Evolutionary conservation across 306 rosid genomes (phyloP), one percentile per base, ranked within the genome.

Genomic region (Rosa lucieae): DNA sequence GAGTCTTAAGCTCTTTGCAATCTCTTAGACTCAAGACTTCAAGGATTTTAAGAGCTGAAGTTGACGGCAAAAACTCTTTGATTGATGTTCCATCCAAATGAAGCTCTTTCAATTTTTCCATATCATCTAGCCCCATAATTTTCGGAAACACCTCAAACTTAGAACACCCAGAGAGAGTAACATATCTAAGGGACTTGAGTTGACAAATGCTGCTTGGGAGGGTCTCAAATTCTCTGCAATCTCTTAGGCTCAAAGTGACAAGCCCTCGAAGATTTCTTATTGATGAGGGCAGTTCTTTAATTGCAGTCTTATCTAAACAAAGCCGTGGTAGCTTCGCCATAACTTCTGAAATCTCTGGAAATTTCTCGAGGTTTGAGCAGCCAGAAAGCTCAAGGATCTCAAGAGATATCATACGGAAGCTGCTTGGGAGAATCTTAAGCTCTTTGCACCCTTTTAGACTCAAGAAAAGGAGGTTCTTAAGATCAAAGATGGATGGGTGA

Each of bases 281-380:
- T 3, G 77, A 75, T 0, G 1, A 5, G 0, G 69, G 84, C 1
- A 81, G 29, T 23, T 58, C 23, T 46, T 37, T 32, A 4, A 81
- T 81, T 10, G 8, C 72, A 2, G 80, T 68, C 3, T n/a, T 0
- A 8, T 21, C 37, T 4, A 48, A 37, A 26, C 10, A 55, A 6
- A 81, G 77, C 18, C 0, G 35, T 0, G 18, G 11, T 13, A 73
- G 15, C 49, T 17, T 5, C 15, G 58, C 43, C 72, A 75, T 81
- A 32, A 74, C 72, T 29, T 58, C 76, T n/a, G 66, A 14, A 67
- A 75, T 81, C 20, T 56, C 77, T 0, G 55, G 39, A 59, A 78
- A 73, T 18, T 46, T 70, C 40, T 59, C 14, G 6, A 58, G 26
- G 0, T 2, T 13, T 70, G 56, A 12, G 66, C 71, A 81, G 9